phyloP scores from a whole-genome alignment of 1,139 yeast genomes.

The Lodderomyces beijingensis region DNA sequence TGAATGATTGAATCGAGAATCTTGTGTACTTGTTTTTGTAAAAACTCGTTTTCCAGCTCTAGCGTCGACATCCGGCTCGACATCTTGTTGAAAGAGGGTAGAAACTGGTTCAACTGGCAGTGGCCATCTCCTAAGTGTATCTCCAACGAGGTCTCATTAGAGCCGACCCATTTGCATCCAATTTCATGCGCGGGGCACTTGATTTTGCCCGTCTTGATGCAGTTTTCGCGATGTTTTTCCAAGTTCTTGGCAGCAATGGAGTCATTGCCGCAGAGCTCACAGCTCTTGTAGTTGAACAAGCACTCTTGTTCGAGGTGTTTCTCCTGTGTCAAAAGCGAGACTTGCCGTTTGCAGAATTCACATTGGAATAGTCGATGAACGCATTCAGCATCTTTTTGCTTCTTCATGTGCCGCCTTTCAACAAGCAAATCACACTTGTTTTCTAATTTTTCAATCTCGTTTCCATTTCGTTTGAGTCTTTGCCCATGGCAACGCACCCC shows the following conservation, averaged over 20 bases:
- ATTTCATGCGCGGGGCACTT: conserved; percentile 39
- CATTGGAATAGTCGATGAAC: conserved; percentile 38
- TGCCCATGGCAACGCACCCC: conserved; percentile 42
- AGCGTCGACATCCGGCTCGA: conserved; percentile 18
- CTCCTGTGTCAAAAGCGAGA: conserved; percentile 28
- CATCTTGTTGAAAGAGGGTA: conserved; percentile 26
- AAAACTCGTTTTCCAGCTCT: conserved; percentile 23
- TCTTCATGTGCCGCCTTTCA: conserved; percentile 12
- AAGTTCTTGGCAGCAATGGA: conserved; percentile 34
- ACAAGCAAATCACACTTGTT: conserved; percentile 10
- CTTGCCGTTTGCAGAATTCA: conserved; percentile 30
- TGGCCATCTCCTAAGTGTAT: conserved; percentile 30
- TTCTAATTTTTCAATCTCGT: conserved; percentile 5
- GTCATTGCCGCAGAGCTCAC: conserved; percentile 40
- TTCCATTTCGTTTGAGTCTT: conserved; percentile 14
- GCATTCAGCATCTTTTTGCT: conserved; percentile 16
- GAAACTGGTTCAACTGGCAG: conserved; percentile 31
- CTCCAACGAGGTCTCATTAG: conserved; percentile 35
- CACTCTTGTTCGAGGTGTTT: conserved; percentile 40
- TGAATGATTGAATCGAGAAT: conserved; percentile 47
- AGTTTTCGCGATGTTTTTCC: conserved; percentile 32
- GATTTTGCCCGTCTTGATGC: conserved; percentile 28
- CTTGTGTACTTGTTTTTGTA: conserved; percentile 42
- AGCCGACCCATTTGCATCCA: conserved; percentile 41
- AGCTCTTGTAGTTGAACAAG: conserved; percentile 32